Conservation (phyloP, 2,329 filamentous ascomycete genomes). For the Fusarium floridanum region DNA sequence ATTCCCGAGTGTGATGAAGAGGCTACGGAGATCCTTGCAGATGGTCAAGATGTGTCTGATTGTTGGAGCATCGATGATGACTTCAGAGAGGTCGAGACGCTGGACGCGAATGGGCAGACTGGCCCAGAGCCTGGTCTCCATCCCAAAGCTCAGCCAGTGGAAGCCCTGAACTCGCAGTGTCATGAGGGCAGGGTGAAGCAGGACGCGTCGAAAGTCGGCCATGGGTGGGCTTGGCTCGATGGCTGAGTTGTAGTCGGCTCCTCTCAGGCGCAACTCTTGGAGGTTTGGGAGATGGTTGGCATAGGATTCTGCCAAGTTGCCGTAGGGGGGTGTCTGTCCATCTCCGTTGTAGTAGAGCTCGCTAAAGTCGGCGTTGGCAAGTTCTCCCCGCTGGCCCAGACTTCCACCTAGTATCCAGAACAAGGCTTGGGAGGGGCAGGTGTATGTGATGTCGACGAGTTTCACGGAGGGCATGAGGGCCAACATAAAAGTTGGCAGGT, state of each 20-base stretch:
- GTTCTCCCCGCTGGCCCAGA: background rate
- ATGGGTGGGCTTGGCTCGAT: background rate
- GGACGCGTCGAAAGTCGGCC: background rate
- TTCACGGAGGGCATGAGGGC: background rate
- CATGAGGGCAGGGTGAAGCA: constrained; percentile 4
- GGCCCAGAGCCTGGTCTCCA: background rate
- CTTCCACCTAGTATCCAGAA: background rate
- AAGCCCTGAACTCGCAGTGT: background rate
- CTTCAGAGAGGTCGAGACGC: background rate
- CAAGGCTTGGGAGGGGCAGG: background rate
- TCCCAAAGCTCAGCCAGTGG: background rate
- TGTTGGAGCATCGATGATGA: background rate
- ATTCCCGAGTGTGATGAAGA: background rate
- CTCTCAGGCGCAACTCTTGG: background rate
- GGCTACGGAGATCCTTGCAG: background rate
- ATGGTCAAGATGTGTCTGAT: background rate
- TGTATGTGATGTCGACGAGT: background rate
- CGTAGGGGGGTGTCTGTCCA: background rate
- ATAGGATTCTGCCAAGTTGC: background rate
- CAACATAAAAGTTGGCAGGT: background rate
- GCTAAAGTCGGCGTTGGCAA: background rate
- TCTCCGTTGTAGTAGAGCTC: background rate
- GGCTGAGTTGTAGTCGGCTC: background rate
- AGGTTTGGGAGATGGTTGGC: constrained; percentile 5
- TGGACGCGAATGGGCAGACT: background rate